phyloP scores from a whole-genome alignment of 345 rosid genomes.

The Acer campestre region DNA sequence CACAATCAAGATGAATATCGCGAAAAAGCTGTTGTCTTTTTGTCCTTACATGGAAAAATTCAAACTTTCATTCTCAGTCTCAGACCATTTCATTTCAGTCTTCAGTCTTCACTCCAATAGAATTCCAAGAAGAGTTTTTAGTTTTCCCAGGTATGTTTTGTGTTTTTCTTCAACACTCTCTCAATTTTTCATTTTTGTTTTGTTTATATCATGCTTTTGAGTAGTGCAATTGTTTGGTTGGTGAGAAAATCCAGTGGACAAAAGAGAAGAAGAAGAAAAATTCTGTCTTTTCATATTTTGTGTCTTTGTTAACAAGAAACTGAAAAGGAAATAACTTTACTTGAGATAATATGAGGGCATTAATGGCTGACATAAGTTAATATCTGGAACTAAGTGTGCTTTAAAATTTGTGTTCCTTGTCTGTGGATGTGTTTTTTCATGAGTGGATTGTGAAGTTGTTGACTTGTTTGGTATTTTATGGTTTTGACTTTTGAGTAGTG shows the following conservation, averaged over 20 bases:
- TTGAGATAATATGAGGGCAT: neutral
- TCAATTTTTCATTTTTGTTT: neutral
- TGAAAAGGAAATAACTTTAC: neutral
- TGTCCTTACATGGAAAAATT: constrained; percentile 6
- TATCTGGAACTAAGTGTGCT: neutral
- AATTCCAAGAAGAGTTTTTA: neutral
- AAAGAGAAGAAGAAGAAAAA: neutral
- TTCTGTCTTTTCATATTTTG: neutral
- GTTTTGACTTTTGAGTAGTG: neutral
- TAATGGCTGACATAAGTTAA: neutral
- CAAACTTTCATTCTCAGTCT: constrained; percentile 17
- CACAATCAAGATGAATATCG: neutral
- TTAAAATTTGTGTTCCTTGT: neutral
- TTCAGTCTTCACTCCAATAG: constrained; percentile 7
- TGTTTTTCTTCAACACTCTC: constrained; percentile 2
- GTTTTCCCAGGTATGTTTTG: constrained; percentile 4
- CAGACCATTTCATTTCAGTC: neutral
- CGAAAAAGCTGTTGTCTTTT: constrained; percentile 12
- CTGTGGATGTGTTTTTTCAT: neutral
- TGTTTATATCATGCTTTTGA: neutral
- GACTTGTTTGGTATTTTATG: neutral
- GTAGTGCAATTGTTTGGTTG: neutral
- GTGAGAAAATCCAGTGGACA: neutral
- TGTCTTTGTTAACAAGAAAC: neutral
- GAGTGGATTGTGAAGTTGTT: neutral